These are phyloP conservation scores for Zygoascus ofunaensis DNA, from an alignment of 805 yeast species.

Conservation along the genomic window DNA sequence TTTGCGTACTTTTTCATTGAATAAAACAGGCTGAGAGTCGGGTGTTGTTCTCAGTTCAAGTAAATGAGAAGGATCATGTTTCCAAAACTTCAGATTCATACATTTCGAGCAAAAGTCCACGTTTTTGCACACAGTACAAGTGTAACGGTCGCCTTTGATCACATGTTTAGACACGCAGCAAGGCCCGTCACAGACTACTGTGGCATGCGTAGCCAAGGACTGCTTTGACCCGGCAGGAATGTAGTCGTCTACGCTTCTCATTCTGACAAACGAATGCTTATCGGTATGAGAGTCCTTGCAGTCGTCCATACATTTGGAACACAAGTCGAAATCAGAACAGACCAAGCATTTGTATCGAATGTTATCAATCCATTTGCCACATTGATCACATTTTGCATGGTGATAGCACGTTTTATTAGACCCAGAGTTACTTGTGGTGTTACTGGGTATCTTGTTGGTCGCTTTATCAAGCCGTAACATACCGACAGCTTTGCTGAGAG, in stretches of 20 bases:
- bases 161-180: slow-evolving; percentile 18
- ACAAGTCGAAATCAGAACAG: slow-evolving; percentile 44
- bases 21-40: not conserved
- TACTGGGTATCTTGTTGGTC: slow-evolving; percentile 30
- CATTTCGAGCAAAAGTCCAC: slow-evolving; percentile 42
- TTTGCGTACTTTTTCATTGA: not conserved
- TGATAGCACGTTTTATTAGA: slow-evolving; percentile 28
- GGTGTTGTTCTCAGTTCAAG: not conserved
- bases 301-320: slow-evolving; percentile 29
- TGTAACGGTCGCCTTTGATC: slow-evolving; percentile 37
- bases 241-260: slow-evolving; percentile 3
- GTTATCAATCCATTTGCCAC: slow-evolving; percentile 29
- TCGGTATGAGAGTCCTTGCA: not conserved
- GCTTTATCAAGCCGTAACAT: not conserved
- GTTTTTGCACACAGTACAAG: slow-evolving; percentile 41
- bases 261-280: slow-evolving; percentile 9
- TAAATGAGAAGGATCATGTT: slow-evolving; percentile 4
- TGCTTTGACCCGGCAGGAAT: slow-evolving; percentile 33
- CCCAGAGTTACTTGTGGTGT: no score
- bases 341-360: slow-evolving; percentile 39
- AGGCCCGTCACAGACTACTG: slow-evolving; percentile 14
- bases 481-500: not conserved
- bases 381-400: slow-evolving; percentile 22
- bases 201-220: not conserved
- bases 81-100: slow-evolving; percentile 6